Percentiles rank a stretch among this genome's conserved stretches.
Evolutionary conservation across 495 filamentous ascomycete genomes (phyloP).

Genomic region (Annulohypoxylon maeteangense): DNA sequence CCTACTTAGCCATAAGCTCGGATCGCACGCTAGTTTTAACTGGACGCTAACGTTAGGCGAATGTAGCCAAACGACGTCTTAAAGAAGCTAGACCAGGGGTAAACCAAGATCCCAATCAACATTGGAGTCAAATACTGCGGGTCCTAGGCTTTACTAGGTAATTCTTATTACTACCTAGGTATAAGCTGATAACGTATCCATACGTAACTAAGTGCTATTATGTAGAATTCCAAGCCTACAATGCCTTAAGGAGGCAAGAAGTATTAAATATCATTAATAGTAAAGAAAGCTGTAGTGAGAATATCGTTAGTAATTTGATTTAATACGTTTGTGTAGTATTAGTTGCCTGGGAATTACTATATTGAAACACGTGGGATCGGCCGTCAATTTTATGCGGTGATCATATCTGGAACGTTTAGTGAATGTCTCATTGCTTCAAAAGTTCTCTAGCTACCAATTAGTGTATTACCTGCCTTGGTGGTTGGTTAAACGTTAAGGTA

Average conservation of each 20-base stretch:
- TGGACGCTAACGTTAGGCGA: slow-evolving; percentile 24
- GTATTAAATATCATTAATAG: background rate
- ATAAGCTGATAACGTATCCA: too few relatives aligned
- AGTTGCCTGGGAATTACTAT: slow-evolving; percentile 24
- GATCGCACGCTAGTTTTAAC: slow-evolving; percentile 34
- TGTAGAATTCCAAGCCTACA: background rate
- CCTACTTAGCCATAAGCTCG: slow-evolving; percentile 18
- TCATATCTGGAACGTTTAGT: slow-evolving; percentile 24
- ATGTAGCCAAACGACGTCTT: slow-evolving; percentile 28
- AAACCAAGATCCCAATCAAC: slow-evolving; percentile 40
- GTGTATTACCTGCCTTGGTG: too few relatives aligned
- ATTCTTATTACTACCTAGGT: too few relatives aligned
- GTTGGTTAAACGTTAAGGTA: too few relatives aligned
- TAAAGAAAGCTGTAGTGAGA: background rate
- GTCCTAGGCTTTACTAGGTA: background rate
- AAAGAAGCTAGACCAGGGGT: slow-evolving; percentile 36
- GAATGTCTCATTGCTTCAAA: slow-evolving; percentile 13
- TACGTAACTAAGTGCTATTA: background rate
- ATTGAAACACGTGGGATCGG: slow-evolving; percentile 46
- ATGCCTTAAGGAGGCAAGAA: background rate
- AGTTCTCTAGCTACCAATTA: background rate
- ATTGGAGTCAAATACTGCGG: background rate
- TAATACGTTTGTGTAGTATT: slow-evolving; percentile 10
- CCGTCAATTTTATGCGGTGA: slow-evolving; percentile 36
- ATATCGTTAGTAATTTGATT: slow-evolving; percentile 1